phyloP scores from a whole-genome alignment of 352 stramenopile species.

The Phytopythium helicoides region DNA sequence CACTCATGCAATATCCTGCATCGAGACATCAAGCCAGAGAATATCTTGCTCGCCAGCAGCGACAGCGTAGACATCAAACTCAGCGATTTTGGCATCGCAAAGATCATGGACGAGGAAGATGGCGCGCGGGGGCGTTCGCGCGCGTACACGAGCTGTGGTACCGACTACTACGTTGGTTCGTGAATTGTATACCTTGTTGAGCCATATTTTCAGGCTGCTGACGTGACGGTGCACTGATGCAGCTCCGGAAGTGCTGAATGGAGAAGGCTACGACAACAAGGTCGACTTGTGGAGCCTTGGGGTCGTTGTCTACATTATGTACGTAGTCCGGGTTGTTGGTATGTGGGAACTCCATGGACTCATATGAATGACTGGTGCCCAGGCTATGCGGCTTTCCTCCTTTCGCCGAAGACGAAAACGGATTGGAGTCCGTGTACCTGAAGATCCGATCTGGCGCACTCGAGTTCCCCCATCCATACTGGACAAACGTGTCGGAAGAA shows the following conservation, averaged over 20 bases:
- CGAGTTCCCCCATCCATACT: constrained; percentile 83
- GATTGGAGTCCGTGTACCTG: constrained; percentile 78
- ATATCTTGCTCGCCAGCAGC: constrained; percentile 72
- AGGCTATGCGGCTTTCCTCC: constrained; percentile 82
- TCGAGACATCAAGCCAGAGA: constrained; percentile 83
- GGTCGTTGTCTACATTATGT: constrained; percentile 89
- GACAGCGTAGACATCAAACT: constrained; percentile 78
- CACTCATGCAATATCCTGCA: constrained; percentile 83
- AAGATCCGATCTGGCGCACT: constrained; percentile 81
- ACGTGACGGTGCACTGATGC: constrained; percentile 3
- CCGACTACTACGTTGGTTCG: constrained; percentile 85
- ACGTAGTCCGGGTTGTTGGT: constrained; percentile 9
- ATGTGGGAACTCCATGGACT: no score
- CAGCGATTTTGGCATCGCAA: constrained; percentile 83
- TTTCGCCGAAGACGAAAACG: constrained; percentile 81
- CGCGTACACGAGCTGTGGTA: constrained; percentile 87
- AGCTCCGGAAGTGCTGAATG: constrained; percentile 82
- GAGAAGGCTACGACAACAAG: constrained; percentile 86
- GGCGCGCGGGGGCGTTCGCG: constrained; percentile 59
- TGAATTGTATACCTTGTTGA: constrained; percentile 2
- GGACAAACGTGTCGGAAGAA: constrained; percentile 83
- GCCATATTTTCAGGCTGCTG: constrained; percentile 5
- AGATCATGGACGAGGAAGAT: constrained; percentile 80
- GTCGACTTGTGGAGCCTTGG: constrained; percentile 85
- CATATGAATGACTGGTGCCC: no score